These are phyloP conservation scores for Pseudisothecium myosuroides DNA, from an alignment of 225 moss, liverwort and hornwort genomes.

Conservation along the genomic window DNA sequence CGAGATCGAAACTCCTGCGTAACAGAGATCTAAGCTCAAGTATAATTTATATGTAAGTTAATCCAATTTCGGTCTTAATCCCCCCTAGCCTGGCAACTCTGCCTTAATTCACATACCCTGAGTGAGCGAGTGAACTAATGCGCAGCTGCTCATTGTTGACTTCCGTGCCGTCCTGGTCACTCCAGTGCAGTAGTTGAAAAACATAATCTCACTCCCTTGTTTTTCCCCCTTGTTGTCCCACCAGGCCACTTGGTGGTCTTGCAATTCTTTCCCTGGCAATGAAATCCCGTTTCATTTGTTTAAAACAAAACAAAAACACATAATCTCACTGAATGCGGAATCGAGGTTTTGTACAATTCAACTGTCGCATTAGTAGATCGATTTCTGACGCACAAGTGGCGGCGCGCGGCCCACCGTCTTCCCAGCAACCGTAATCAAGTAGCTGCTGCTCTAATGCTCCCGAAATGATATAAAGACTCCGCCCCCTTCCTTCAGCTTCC, in stretches of 20 bases:
- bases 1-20: no score
- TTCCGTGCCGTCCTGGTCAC: neutral
- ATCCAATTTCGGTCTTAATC: neutral
- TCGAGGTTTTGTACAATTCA: no score
- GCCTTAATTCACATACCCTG: no score
- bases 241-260: no score
- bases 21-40: no score
- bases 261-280: no score
- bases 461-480: neutral
- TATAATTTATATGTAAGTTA: no score
- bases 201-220: neutral
- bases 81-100: neutral
- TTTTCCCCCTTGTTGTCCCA: no score
- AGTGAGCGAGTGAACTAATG: neutral
- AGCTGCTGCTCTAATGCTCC: neutral
- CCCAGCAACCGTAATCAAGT: neutral
- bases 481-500: neutral
- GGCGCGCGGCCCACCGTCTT: neutral
- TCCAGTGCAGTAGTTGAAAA: neutral
- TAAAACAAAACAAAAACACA: no score
- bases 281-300: no score
- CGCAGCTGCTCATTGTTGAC: neutral
- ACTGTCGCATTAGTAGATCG: neutral
- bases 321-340: neutral
- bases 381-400: neutral